These are phyloP conservation scores for Lactarius trivialis DNA, from an alignment of 768 basidiomycete genomes.

Conservation along the genomic window DNA sequence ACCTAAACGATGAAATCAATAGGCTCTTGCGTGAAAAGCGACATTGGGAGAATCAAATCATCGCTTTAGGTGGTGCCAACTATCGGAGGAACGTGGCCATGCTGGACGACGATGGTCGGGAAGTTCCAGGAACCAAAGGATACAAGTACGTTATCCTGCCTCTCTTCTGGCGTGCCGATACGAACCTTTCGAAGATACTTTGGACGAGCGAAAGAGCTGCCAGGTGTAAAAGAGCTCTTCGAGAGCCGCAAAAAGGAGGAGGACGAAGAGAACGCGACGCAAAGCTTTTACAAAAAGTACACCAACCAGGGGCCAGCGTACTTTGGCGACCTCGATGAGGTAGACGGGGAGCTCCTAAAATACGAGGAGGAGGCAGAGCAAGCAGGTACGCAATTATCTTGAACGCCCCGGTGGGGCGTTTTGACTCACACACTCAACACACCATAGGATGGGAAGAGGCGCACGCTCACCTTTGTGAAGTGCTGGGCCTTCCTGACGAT, in stretches of 20 bases:
- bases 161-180: not conserved
- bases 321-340: slow-evolving; percentile 88
- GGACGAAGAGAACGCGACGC: slow-evolving; percentile 77
- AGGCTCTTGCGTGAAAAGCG: slow-evolving; percentile 89
- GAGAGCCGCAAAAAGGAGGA: slow-evolving; percentile 78
- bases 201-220: slow-evolving; percentile 91
- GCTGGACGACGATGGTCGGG: slow-evolving; percentile 91
- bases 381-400: slow-evolving; percentile 45
- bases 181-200: slow-evolving; percentile 63
- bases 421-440: not conserved
- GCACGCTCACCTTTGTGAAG: slow-evolving; percentile 10
- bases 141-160: slow-evolving; percentile 65
- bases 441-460: slow-evolving; percentile 9
- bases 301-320: slow-evolving; percentile 82
- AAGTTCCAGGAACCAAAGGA: slow-evolving; percentile 93
- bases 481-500: slow-evolving; percentile 30
- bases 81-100: slow-evolving; percentile 91
- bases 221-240: slow-evolving; percentile 94
- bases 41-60: slow-evolving; percentile 98
- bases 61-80: slow-evolving; percentile 93
- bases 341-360: slow-evolving; percentile 55
- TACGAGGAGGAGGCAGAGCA: slow-evolving; percentile 70
- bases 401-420: not conserved
- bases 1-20: slow-evolving; percentile 97
- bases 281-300: slow-evolving; percentile 81